These are phyloP conservation scores for Setaria italica DNA, from an alignment of 202 grass and related monocot species.

Conservation along the genomic window DNA sequence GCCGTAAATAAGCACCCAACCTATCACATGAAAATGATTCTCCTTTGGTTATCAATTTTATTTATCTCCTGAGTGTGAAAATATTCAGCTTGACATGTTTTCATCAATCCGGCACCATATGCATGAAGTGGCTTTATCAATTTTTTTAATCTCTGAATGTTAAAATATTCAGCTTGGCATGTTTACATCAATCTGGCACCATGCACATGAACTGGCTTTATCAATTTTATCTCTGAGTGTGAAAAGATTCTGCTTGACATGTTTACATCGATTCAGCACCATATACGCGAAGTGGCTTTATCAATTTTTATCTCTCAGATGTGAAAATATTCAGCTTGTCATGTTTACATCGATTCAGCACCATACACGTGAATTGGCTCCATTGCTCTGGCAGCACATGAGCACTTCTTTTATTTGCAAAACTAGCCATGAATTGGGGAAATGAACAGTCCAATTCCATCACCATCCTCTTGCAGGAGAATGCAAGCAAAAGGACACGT, in stretches of 20 bases:
- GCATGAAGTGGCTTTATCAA: not conserved
- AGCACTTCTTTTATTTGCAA: conserved; percentile 31
- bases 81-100: not conserved
- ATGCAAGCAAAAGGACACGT: not conserved
- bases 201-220: not conserved
- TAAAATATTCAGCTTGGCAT: not conserved
- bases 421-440: not conserved
- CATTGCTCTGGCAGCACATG: not conserved
- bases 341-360: conserved; percentile 1
- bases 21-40: not conserved
- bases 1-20: not conserved
- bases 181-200: not conserved
- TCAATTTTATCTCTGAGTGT: too few relatives aligned
- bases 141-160: not conserved
- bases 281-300: too few relatives aligned
- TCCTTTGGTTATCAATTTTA: not conserved
- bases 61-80: not conserved
- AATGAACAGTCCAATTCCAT: not conserved
- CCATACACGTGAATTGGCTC: not conserved
- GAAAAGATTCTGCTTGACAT: too few relatives aligned
- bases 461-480: not conserved
- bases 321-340: not conserved
- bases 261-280: too few relatives aligned
- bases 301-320: too few relatives aligned
- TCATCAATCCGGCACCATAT: not conserved